A percentile compares a stretch with the other conserved stretches of the same genome.
phyloP scores from a whole-genome alignment of 2,329 filamentous ascomycete species.

The Helminthosporium solani region DNA sequence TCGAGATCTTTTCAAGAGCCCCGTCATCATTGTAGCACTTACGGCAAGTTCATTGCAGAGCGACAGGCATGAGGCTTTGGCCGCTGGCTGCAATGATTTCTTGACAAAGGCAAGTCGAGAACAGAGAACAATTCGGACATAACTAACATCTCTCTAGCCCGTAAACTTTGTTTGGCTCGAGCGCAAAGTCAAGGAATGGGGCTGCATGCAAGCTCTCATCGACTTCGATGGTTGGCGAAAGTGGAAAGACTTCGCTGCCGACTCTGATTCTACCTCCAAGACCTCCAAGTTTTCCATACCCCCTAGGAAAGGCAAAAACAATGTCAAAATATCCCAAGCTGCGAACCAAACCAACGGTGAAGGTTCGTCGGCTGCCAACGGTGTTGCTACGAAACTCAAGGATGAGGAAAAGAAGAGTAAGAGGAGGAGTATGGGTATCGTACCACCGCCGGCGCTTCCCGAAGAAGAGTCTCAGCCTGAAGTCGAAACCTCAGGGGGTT shows the following conservation, averaged over 20 bases:
- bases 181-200: constrained; percentile 98
- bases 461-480: constrained; percentile 32
- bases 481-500: constrained; percentile 12
- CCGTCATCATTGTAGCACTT: constrained; percentile 95
- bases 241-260: constrained; percentile 77
- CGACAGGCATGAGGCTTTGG: constrained; percentile 90
- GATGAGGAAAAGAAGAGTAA: constrained; percentile 37
- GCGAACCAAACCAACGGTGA: constrained; percentile 13
- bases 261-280: constrained; percentile 40
- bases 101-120: constrained; percentile 77
- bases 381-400: constrained; percentile 20
- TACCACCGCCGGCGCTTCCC: constrained; percentile 23
- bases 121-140: background rate
- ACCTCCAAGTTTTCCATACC: constrained; percentile 37
- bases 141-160: constrained; percentile 57
- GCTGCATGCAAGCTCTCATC: constrained; percentile 98
- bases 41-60: constrained; percentile 94
- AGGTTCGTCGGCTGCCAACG: constrained; percentile 23
- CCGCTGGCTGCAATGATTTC: constrained; percentile 97
- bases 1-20: constrained; percentile 78
- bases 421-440: constrained; percentile 32
- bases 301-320: constrained; percentile 20
- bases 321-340: constrained; percentile 17
- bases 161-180: constrained; percentile 98
- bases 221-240: constrained; percentile 98